A percentile compares a stretch with the other conserved stretches of the same genome.
Conservation (phyloP, 108 stramenopile genomes). For the Aurantiochytrium sp. region DNA sequence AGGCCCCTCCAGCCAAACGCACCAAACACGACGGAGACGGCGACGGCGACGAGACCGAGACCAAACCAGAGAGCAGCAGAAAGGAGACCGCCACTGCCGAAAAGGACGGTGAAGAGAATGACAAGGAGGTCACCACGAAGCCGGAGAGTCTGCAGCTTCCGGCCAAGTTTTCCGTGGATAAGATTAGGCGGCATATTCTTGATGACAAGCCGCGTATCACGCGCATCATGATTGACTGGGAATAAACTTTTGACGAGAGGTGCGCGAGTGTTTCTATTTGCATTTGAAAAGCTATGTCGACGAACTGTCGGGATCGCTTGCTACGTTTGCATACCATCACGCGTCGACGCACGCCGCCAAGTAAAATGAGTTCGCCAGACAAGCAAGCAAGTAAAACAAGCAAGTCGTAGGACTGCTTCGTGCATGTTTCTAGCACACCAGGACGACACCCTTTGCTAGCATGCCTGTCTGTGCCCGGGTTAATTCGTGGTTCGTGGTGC, state of each 20-base stretch:
- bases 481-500: too few species aligned
- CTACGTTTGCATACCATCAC: too few species aligned
- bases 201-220: constrained; percentile 57
- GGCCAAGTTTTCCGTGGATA: background rate
- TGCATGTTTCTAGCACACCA: too few species aligned
- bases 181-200: constrained; percentile 40
- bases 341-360: too few species aligned
- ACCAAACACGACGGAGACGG: background rate
- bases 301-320: too few species aligned
- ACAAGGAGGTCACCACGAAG: background rate
- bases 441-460: too few species aligned
- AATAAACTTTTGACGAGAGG: background rate
- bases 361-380: too few species aligned
- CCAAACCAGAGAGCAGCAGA: too few species aligned
- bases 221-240: constrained; percentile 54
- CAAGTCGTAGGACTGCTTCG: too few species aligned
- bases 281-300: too few species aligned
- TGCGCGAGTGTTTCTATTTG: background rate
- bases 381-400: too few species aligned
- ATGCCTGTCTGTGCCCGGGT: too few species aligned
- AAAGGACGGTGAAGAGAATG: background rate
- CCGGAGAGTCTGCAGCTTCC: background rate
- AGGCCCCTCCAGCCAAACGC: background rate
- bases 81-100: background rate
- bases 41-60: background rate